Percentiles rank a stretch among this genome's conserved stretches.
Evolutionary conservation across 495 filamentous ascomycete genomes (phyloP).

Genomic region (Neurospora sp.): DNA sequence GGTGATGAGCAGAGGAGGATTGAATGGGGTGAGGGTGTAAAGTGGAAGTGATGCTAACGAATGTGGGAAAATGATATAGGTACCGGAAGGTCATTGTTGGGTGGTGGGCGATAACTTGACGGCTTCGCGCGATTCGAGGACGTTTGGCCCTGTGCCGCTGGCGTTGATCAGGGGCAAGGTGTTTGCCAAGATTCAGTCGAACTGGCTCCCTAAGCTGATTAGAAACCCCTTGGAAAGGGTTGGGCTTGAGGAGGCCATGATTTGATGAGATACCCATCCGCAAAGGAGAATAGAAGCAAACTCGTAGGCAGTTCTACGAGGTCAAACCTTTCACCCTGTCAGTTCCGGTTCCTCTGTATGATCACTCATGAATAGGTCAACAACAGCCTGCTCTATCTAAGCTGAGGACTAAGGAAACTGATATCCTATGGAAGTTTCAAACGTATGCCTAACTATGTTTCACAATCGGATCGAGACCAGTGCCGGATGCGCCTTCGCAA

Average conservation of each 20-base stretch:
- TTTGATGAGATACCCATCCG: not conserved
- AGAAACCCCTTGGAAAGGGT: slow-evolving; percentile 16
- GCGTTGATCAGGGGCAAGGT: slow-evolving; percentile 80
- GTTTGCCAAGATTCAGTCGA: slow-evolving; percentile 52
- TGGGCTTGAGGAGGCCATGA: not conserved
- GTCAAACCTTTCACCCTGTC: not conserved
- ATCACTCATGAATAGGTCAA: not conserved
- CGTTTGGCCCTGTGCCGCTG: slow-evolving; percentile 77
- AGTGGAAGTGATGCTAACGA: not conserved
- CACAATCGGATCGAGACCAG: not conserved
- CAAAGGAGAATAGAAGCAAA: not conserved
- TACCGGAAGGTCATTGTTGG: slow-evolving; percentile 86
- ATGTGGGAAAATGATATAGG: slow-evolving; percentile 32
- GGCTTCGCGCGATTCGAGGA: slow-evolving; percentile 74
- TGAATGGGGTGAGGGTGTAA: not conserved
- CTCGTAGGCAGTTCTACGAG: not conserved
- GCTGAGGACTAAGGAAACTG: not conserved
- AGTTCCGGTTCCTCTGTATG: not conserved
- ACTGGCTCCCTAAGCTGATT: slow-evolving; percentile 21
- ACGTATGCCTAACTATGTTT: not conserved
- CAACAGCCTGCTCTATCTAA: not conserved
- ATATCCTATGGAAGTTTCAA: not conserved
- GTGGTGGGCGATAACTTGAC: slow-evolving; percentile 78
- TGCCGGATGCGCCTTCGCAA: not conserved
- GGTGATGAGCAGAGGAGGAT: not conserved